Base-by-base conservation (phyloP, 2,329 filamentous ascomycete species). In the Thielaviopsis ethacetica region DNA sequence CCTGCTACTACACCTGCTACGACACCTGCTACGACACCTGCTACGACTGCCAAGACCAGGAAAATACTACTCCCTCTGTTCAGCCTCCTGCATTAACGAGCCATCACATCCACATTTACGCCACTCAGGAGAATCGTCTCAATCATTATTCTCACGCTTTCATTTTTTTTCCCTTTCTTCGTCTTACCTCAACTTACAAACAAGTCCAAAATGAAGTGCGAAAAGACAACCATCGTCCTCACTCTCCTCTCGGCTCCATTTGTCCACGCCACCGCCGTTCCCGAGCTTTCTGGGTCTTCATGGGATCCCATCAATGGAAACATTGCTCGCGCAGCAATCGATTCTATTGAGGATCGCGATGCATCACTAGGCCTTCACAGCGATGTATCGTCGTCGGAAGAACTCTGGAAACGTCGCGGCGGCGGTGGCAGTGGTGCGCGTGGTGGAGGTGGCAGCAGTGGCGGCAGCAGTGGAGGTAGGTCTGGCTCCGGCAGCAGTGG, bases 351-450 rank as follows among this genome's bases (percentile, higher is more conserved):
- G n/a, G n/a, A 17, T 17, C 44, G n/a, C 44, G n/a, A 49, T 47
- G 41, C 41, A 7, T 47, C 41, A 5, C 15, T 47, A 6, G 12
- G 5, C 19, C 2, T 47, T 4, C 17, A 4, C 17, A 4, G 17
- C n/a, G 5, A 4, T 3, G 15, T 4, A 1, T 2, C 44, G 2
- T 17, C 7, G n/a, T 49, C 44, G 9, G 65, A 69, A 57, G 73
- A 81, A 34, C 68, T 83, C 22, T 82, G 74, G 71, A 83, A 81
- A 72, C 75, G 81, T 63, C 79, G 79, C 65, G 81, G 81, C 41
- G 81, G 81, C 54, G 81, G 80, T 6, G 78, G 78, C 9, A 70
- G 76, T 12, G 77, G 78, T 54, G 72, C 74, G 19, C 69, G 74
- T 60, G 74, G 76, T 10, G 69, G 70, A 17, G 64, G 70, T 26